Evolutionary conservation across 192 early-diverging fungal species (phyloP), one percentile per base, ranked within the genome.

Genomic region (Backusella morwellensis): DNA sequence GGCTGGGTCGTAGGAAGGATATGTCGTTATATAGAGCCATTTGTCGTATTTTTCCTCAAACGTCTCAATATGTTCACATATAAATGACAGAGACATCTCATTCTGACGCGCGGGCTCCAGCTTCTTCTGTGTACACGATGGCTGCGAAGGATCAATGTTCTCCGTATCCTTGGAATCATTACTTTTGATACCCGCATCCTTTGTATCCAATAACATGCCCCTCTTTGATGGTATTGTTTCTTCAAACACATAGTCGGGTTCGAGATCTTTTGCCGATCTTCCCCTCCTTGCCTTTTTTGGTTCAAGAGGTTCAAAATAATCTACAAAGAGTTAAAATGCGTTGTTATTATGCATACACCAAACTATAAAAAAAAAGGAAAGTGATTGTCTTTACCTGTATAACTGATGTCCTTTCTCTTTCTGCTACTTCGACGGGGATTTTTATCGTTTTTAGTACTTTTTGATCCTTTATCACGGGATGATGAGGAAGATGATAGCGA

Each of bases 401-500:
- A 77, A 14, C 32, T 63, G 1, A 68, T 56, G 15, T 50, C 50
- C 32, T 77, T 77, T 63, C 76, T 44, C 23, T 77, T 77, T 23
- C 76, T 44, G 17, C 68, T 15, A 63, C 76, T 77, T 77, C 68
- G 52, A 21, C 76, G 66, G 29, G 38, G 47, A 7, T 50, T 50
- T 50, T 15, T 6, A 17, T 17, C 47, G 17, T 21, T 50, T n/a
- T n/a, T 50, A 21, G 19, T 50, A 50, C 19, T 19, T 5, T 44
- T 9, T 35, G 36, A 66, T n/a, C 14, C 59, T 66, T 29, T 15
- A 7, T 32, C 17, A 41, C n/a, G 35, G 7, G 29, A 63, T n/a
- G 47, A 7, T 15, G 21, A 29, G 3, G 23, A 63, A 12, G 56
- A 63, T 29, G 56, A 11, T 63, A 29, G 26, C 9, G 56, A 29